Base-by-base conservation (phyloP, 345 rosid species). In the Lepidium sativum region DNA sequence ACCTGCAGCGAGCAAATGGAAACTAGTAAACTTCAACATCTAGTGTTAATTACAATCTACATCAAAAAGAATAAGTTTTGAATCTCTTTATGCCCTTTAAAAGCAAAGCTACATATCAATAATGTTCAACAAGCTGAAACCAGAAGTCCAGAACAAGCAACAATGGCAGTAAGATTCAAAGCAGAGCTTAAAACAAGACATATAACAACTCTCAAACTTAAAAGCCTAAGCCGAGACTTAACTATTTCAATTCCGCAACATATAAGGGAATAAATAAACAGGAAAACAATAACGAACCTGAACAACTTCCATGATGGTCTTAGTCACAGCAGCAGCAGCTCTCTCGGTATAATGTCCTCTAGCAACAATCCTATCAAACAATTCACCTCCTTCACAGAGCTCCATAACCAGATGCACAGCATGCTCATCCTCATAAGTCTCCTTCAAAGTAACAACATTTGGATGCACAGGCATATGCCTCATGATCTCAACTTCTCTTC, bases 401-500 rank as follows among this genome's bases (percentile, higher is more conserved):
- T 89, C 98, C 98, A 89, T 92, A 60, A 92, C 97, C 77, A 92
- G 74, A 75, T 92, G 97, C 6, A 92, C 98, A 14, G 97, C 92
- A 75, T 60, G 61, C 32, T 89, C 94, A 75, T 92, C 98, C 77
- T 92, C 98, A 33, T 83, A 92, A 54, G 94, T 86, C 64, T 84
- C 91, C 47, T 83, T 92, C 69, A 92, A 73, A 35, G 84, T 72
- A 8, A 92, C 96, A 33, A 92, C 77, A 71, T 89, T 87, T 0
- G 94, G 81, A 68, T 92, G 97, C 39, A 51, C 34, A 25, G 97
- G 97, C 82, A 92, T 63, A 77, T 83, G 96, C 73, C 80, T 89
- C 99, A 95, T 95, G 62, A 95, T 95, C 83, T 85, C 91, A 50
- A 83, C 99, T 64, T 95, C 99, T 75, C 97, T 88, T 72, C 96